Base-by-base conservation (phyloP, 257 asterid genomes). In the Lantana camara region DNA sequence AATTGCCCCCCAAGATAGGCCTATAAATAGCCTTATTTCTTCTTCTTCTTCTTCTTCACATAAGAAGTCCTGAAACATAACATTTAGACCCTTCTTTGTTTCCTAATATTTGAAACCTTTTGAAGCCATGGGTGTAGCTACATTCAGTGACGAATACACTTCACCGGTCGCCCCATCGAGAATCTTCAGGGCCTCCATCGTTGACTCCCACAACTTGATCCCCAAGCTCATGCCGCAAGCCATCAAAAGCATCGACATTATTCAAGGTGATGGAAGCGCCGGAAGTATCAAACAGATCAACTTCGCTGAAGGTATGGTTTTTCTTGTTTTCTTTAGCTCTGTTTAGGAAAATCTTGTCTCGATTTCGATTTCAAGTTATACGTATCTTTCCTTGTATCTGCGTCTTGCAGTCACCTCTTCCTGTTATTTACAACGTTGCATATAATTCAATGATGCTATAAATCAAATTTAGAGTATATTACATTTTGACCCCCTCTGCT, bases 251-350 rank as follows among this genome's bases (percentile, higher is more conserved):
- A 67, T 76, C 5, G 75, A 80, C 7, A 44, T 80, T 46, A 64
- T 71, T 3, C 46, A 73, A 42, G 82, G 85, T n/a, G 58, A 79
- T 45, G 77, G 82, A 23, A 79, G 81, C 29, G 68, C 84, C 7
- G 80, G 80, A 57, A 75, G 79, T 71, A 72, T 79, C 73, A 79
- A 79, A 60, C 68, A 76, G 63, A 80, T 76, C 73, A 80, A 80
- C 65, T 80, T 79, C 42, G 82, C 79, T 13, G 72, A 69, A 60
- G 79, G 79, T 69, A n/a, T 20, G 32, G 30, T 32, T 27, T 4
- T 17, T 54, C 12, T 20, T 9, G n/a, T n/a, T n/a, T n/a, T n/a
- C n/a, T n/a, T n/a, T n/a, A n/a, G n/a, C n/a, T n/a, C n/a, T n/a
- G n/a, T n/a, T n/a, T n/a, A n/a, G n/a, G n/a, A n/a, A n/a, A n/a